Evolutionary conservation across 176 grass and related monocot species (phyloP), one percentile per base, ranked within the genome.

Genomic region (Carex myosuroides): DNA sequence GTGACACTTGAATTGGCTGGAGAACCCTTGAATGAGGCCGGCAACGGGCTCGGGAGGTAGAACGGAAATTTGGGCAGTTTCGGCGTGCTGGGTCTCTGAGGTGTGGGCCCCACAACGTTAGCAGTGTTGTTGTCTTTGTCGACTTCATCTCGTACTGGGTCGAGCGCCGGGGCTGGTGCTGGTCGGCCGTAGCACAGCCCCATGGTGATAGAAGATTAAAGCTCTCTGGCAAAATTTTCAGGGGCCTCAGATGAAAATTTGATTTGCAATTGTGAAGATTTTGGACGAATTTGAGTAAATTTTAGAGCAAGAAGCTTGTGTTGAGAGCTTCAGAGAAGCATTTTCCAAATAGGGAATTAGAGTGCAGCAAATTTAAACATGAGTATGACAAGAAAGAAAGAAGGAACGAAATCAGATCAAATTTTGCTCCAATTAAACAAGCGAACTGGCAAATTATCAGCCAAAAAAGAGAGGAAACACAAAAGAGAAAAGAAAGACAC

Each of bases 41-140:
- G 97, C 42, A 99, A 90, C 20, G 97, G 97, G 73, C 97, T 99
- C 12, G 97, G 93, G 90, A 93, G 85, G 88, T 95, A 99, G 85
- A 96, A 92, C 9, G 93, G 88, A 88, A 99, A 96, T 88, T 99
- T 99, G 46, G 90, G 91, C 78, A 93, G 91, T 76, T 94, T 93
- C 3, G 93, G 93, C 13, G 97, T 96, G 50, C 85, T 67, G 8
- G 88, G 90, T 83, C 89, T 93, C 84, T 64, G 67, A 50, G 82
- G 79, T 18, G 84, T 71, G 54, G 79, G 42, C 6, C 70, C 89
- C 61, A 80, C 85, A 63, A 85, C 83, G 55, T 84, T 82, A 80
- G 88, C 85, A 52, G 81, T 61, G 52, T 12, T 80, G 54, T 16
- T 61, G 3, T 18, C 64, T 16, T 78, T 84, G 70, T 16, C 81